Conservation (phyloP, 345 rosid species). For the Murraya koenigii region DNA sequence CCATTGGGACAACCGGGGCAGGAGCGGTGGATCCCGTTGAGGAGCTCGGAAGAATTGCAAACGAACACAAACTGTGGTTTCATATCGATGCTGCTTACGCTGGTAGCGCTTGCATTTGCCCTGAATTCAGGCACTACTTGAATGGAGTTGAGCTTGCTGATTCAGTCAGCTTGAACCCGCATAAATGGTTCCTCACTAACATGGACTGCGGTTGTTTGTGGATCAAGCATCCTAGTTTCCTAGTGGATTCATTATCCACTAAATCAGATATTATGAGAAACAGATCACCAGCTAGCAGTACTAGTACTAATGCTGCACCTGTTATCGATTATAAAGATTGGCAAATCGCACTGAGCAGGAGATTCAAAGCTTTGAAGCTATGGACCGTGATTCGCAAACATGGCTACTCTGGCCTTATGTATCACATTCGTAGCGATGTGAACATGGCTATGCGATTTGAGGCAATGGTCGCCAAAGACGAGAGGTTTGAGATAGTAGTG, state of each 20-base stretch:
- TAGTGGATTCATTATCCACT: slow-evolving; percentile 14
- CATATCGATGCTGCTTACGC: slow-evolving; percentile 51
- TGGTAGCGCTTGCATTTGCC: slow-evolving; percentile 42
- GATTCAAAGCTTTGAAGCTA: slow-evolving; percentile 34
- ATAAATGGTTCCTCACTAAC: slow-evolving; percentile 42
- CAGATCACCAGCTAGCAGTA: not conserved
- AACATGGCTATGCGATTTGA: slow-evolving; percentile 35
- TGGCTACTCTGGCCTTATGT: slow-evolving; percentile 19
- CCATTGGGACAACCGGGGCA: slow-evolving; percentile 19
- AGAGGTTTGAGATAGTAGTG: no score
- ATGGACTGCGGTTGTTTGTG: slow-evolving; percentile 54
- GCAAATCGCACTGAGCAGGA: slow-evolving; percentile 29
- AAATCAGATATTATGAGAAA: no score
- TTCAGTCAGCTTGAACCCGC: slow-evolving; percentile 24
- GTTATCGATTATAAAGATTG: slow-evolving; percentile 33
- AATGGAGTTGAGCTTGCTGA: slow-evolving; percentile 37
- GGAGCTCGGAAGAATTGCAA: slow-evolving; percentile 14
- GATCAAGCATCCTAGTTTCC: slow-evolving; percentile 40
- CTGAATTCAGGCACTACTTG: slow-evolving; percentile 36
- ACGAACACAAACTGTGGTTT: slow-evolving; percentile 29
- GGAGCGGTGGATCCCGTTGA: slow-evolving; percentile 27
- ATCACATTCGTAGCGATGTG: slow-evolving; percentile 26
- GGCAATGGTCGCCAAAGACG: slow-evolving; percentile 11
- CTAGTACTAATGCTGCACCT: not conserved
- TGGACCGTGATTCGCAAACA: slow-evolving; percentile 37